These are phyloP conservation scores for Neurospora intermedia DNA, from an alignment of 495 filamentous ascomycete species.

Conservation along the genomic window DNA sequence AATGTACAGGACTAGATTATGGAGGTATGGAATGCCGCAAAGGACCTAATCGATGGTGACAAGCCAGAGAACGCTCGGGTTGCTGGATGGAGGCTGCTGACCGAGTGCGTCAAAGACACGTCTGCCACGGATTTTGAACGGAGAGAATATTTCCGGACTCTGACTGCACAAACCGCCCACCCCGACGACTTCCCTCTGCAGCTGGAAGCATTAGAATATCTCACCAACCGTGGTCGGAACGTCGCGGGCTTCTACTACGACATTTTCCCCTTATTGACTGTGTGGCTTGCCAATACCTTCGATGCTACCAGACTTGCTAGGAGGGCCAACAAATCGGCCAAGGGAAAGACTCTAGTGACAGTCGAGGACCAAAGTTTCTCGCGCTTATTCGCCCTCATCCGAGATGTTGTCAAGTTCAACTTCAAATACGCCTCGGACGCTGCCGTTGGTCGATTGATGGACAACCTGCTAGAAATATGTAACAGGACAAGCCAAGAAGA, in stretches of 20 bases:
- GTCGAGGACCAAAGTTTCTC: conserved; percentile 59
- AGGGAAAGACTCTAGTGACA: conserved; percentile 38
- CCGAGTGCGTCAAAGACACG: conserved; percentile 50
- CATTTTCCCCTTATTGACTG: conserved; percentile 46
- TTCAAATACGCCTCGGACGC: conserved; percentile 60
- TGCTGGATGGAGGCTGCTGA: conserved; percentile 52
- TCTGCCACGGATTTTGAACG: conserved; percentile 54
- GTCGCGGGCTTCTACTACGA: conserved; percentile 55
- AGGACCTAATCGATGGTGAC: conserved; percentile 49
- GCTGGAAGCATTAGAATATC: conserved; percentile 47
- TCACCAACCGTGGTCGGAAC: conserved; percentile 54
- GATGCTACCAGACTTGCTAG: conserved; percentile 40
- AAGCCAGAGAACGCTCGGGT: conserved; percentile 42
- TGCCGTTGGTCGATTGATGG: conserved; percentile 56
- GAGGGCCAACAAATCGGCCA: conserved; percentile 21
- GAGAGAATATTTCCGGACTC: conserved; percentile 50
- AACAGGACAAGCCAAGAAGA: conserved; percentile 58
- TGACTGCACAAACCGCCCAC: conserved; percentile 34
- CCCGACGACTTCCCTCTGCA: conserved; percentile 53
- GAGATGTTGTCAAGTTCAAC: conserved; percentile 77
- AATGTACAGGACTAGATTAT: conserved; percentile 20
- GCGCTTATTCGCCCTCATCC: conserved; percentile 60
- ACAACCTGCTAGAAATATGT: conserved; percentile 60
- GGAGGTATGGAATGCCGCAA: conserved; percentile 53
- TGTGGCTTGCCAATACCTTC: conserved; percentile 48